Conservation (phyloP, 768 basidiomycete genomes). For the Hortiboletus flavorubellus region DNA sequence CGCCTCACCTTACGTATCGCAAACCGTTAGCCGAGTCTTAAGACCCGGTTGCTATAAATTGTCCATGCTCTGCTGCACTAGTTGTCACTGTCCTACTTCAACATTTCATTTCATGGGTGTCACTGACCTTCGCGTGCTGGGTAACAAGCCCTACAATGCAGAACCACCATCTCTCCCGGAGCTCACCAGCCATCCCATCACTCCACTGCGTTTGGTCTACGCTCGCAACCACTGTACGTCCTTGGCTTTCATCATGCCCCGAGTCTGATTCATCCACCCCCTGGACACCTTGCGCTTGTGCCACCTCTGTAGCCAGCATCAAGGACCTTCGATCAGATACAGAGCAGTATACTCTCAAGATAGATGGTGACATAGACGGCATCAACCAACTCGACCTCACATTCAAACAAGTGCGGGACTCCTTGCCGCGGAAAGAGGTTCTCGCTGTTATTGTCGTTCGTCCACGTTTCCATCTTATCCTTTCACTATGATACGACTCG, state of each 20-base stretch:
- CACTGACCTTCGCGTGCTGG: slow-evolving; percentile 17
- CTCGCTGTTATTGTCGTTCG: slow-evolving; percentile 57
- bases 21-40: too few species aligned
- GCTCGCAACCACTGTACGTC: slow-evolving; percentile 68
- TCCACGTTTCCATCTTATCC: not conserved
- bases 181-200: slow-evolving; percentile 42
- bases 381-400: slow-evolving; percentile 19
- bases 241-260: not conserved
- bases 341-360: slow-evolving; percentile 23
- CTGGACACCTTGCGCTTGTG: too few species aligned
- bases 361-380: slow-evolving; percentile 26
- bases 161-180: slow-evolving; percentile 62
- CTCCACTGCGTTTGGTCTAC: slow-evolving; percentile 64
- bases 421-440: slow-evolving; percentile 29
- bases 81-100: not conserved
- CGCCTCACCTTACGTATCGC: too few species aligned
- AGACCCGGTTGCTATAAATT: too few species aligned
- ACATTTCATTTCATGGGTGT: slow-evolving; percentile 15
- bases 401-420: slow-evolving; percentile 12
- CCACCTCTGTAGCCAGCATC: slow-evolving; percentile 22
- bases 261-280: not conserved
- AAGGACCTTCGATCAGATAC: slow-evolving; percentile 16
- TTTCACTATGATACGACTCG: not conserved
- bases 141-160: slow-evolving; percentile 60
- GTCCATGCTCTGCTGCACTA: too few species aligned